phyloP scores from a whole-genome alignment of 2,329 filamentous ascomycete species.

The Claviceps arundinis region DNA sequence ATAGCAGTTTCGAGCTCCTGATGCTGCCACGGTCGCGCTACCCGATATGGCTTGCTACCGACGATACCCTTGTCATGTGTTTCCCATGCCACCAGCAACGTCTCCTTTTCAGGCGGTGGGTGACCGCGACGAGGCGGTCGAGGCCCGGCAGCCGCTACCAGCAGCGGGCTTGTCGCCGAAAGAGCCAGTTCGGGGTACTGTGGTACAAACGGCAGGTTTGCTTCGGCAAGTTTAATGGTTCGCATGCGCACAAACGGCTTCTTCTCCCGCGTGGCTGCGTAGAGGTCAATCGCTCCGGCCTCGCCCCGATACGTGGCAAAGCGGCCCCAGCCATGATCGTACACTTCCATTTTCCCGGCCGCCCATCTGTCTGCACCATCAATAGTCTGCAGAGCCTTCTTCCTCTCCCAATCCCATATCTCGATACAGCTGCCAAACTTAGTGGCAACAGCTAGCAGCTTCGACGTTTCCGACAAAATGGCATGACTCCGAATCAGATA shows the following conservation, averaged over 20 bases:
- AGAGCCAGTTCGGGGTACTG: slow-evolving; percentile 27
- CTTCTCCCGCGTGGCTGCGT: slow-evolving; percentile 17
- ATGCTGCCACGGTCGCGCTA: slow-evolving; percentile 24
- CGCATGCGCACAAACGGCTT: slow-evolving; percentile 23
- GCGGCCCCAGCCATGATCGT: slow-evolving; percentile 19
- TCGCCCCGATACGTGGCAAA: slow-evolving; percentile 23
- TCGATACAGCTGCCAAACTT: slow-evolving; percentile 26
- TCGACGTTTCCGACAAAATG: slow-evolving; percentile 26
- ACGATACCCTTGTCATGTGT: slow-evolving; percentile 15
- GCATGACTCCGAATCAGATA: slow-evolving; percentile 30
- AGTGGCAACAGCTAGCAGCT: slow-evolving; percentile 24
- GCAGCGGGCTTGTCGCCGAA: slow-evolving; percentile 24
- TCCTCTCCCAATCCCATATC: slow-evolving; percentile 26
- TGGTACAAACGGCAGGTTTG: slow-evolving; percentile 23
- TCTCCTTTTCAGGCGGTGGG: slow-evolving; percentile 24
- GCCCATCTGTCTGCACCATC: slow-evolving; percentile 26
- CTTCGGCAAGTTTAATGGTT: slow-evolving; percentile 21
- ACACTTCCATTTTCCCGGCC: slow-evolving; percentile 21
- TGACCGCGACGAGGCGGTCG: slow-evolving; percentile 23
- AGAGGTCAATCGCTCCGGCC: slow-evolving; percentile 20
- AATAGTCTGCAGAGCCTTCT: slow-evolving; percentile 25
- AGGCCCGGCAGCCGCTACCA: slow-evolving; percentile 25
- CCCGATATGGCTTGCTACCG: slow-evolving; percentile 20
- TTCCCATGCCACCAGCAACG: slow-evolving; percentile 26
- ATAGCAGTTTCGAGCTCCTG: slow-evolving; percentile 26